Base-by-base conservation (phyloP, 2,329 filamentous ascomycete genomes). In the Curvularia lunata region DNA sequence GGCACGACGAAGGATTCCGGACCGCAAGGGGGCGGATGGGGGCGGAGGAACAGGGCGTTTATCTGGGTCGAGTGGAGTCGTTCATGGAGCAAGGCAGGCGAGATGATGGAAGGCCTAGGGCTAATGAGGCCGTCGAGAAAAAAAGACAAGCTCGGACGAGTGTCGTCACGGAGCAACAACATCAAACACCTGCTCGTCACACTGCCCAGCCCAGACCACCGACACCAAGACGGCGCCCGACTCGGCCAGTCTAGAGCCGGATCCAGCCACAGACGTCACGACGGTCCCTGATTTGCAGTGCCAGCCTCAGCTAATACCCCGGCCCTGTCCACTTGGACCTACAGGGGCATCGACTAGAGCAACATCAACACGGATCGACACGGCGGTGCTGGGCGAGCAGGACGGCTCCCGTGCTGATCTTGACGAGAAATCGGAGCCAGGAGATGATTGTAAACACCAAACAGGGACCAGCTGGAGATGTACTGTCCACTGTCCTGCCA, bases 61-160 rank as follows among this genome's bases (percentile, higher is more conserved):
- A 38, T 30, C 18, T 47, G 50, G 57, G 32, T 28, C 23, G 42
- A 42, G 52, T 46, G 25, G 48, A 49, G 40, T 45, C 37, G 56
- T 55, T 40, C 47, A 47, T 50, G 48, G 45, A 45, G 47, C 59
- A 60, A 50, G 51, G 53, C 56, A 60, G 48, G 51, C 54, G 52
- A 56, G 37, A 59, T 46, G 59, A 62, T 62, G 34, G 34, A 8
- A 7, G 16, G 34, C 34, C 34, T 18, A n/a, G 34, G 16, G 16
- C 6, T 37, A 18, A 37, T 37, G 16, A 41, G 30, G 46, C 56
- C 48, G 48, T 32, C 41, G 41, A 19, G 32, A 32, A 42, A 47
- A 50, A 32, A 52, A 30, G 30, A 9, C 21, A 52, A 57, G 57
- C 57, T 60, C 57, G 46, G 57, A 49, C 57, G 40, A 23, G 28